Percentiles rank a stretch among this genome's conserved stretches.
These are phyloP conservation scores for Penicillium fimorum DNA, from an alignment of 495 filamentous ascomycete species.

Conservation along the genomic window DNA sequence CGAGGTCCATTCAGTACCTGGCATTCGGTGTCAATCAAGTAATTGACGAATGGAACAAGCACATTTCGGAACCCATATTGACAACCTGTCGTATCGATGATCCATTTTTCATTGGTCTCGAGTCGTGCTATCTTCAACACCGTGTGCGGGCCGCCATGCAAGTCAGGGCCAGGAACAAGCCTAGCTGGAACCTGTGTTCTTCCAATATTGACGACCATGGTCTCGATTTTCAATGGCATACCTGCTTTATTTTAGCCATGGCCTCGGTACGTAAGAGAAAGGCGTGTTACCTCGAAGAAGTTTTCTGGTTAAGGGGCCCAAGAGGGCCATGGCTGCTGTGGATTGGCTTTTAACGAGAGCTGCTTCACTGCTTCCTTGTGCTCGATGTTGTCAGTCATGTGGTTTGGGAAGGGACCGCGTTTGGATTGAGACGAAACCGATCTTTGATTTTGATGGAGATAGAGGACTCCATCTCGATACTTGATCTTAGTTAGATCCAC, in stretches of 20 bases:
- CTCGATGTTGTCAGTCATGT: neutral
- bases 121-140: neutral
- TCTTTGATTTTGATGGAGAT: neutral
- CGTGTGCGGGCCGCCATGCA: neutral
- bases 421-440: neutral
- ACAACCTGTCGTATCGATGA: conserved; percentile 1
- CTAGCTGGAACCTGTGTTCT: neutral
- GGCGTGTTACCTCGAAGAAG: neutral
- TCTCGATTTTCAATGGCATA: neutral
- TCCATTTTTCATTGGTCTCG: neutral
- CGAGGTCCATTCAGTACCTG: neutral
- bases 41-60: neutral
- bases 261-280: too few species aligned
- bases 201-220: neutral
- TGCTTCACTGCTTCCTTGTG: neutral
- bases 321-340: neutral
- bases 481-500: neutral
- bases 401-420: neutral
- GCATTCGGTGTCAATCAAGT: neutral
- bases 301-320: neutral
- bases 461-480: neutral
- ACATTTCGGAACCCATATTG: neutral
- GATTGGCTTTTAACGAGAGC: neutral
- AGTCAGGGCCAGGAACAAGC: neutral
- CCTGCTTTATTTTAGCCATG: neutral